Conservation (phyloP, 352 stramenopile species). For the Phytophthora multivora region DNA sequence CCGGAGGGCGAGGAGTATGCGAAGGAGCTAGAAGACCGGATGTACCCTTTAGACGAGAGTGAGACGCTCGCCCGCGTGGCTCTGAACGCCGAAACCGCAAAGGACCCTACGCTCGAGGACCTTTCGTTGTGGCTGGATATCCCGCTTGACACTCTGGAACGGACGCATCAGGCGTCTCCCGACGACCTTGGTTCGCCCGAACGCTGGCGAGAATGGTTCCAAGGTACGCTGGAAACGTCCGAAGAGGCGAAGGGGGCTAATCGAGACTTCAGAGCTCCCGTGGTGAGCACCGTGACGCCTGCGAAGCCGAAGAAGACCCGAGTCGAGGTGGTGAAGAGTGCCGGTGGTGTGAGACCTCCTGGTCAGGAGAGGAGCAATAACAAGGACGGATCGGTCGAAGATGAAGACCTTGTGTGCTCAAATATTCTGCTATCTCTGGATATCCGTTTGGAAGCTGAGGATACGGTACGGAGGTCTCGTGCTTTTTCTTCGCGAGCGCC, state of each 20-base stretch:
- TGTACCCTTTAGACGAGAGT: conserved; percentile 4
- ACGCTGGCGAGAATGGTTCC: neutral
- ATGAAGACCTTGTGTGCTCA: neutral
- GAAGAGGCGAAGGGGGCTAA: neutral
- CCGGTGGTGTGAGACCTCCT: too few relatives aligned
- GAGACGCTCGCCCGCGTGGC: neutral
- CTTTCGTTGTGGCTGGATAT: neutral
- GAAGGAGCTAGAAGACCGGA: conserved; percentile 11
- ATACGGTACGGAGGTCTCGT: neutral
- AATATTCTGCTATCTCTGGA: neutral
- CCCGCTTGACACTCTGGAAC: neutral
- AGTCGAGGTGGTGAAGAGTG: too few relatives aligned
- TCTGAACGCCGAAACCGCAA: neutral
- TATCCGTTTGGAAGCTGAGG: too few relatives aligned
- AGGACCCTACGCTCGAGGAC: neutral
- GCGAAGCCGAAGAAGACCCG: too few relatives aligned
- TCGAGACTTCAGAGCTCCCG: neutral
- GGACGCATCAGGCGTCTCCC: neutral
- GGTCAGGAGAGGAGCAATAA: too few relatives aligned
- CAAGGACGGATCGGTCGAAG: too few relatives aligned
- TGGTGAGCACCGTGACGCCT: neutral
- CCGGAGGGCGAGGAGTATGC: conserved; percentile 5
- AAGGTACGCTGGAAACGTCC: neutral
- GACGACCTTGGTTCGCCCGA: neutral
- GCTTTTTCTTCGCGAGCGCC: too few relatives aligned